Evolutionary conservation across 352 stramenopile genomes (phyloP), one percentile per base, ranked within the genome.

Genomic region (Blastocystis sp.): DNA sequence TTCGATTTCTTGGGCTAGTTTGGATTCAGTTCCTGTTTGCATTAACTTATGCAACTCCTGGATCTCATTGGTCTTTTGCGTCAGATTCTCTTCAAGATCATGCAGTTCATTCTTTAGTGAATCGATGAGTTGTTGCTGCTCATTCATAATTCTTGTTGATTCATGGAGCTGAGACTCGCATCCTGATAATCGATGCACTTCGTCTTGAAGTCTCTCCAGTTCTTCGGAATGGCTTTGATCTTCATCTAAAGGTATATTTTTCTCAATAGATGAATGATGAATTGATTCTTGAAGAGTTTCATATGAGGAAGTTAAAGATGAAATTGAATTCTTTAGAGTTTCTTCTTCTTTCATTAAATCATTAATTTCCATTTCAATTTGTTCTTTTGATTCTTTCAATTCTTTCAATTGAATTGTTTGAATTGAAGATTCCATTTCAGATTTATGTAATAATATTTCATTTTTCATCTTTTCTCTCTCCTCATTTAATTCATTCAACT

Each of bases 381-480:
- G 4, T 20, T 7, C 4, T 41, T 79, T 79, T 13, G 18, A n/a
- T 47, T 79, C 30, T n/a, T 26, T 20, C 0, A 24, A 18, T 18
- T 9, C n/a, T n/a, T n/a, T n/a, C n/a, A n/a, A n/a, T n/a, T n/a
- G n/a, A n/a, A n/a, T n/a, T n/a, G n/a, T n/a, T 62, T 62, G 54
- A 62, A 62, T 62, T 62, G n/a, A 26, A 18, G 37, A 54, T 39
- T 54, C 11, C 0, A 41, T 76, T 39, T 76, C 37, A 26, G 24
- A 6, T 76, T 76, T 39, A 26, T 59, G 26, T 8, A n/a, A 6
- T 54, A 7, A 26, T 7, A 9, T 76, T 30, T n/a, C 6, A 26
- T 76, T 20, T 30, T 76, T n/a, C 65, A 41, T 76, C 65, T 76
- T 20, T 30, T 76, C 65, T 56, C 24, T 24, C 66, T 76, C 65